Conservation (phyloP, 2,329 filamentous ascomycete species). For the Stemphylium lycopersici region DNA sequence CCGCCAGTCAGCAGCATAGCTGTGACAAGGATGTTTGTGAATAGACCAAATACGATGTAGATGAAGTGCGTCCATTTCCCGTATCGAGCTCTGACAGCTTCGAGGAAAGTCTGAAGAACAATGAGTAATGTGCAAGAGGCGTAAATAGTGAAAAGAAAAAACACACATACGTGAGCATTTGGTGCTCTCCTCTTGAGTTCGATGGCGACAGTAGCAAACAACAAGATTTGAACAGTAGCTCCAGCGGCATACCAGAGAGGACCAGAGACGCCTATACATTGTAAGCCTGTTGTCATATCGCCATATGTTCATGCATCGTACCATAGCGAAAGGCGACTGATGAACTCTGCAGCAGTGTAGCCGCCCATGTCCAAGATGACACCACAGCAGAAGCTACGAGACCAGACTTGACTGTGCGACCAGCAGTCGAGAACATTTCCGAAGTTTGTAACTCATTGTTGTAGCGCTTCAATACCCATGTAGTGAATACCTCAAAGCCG, state of each 20-base stretch:
- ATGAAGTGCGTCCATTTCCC: constrained; percentile 74
- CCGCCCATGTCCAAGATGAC: constrained; percentile 40
- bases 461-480: constrained; percentile 39
- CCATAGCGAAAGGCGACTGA: constrained; percentile 45
- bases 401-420: constrained; percentile 42
- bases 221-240: constrained; percentile 41
- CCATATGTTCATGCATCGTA: not conserved
- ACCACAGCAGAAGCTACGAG: constrained; percentile 40
- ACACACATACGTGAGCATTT: constrained; percentile 38
- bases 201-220: constrained; percentile 40
- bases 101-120: constrained; percentile 73
- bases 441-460: constrained; percentile 41
- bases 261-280: constrained; percentile 32
- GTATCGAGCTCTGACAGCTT: constrained; percentile 84
- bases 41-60: constrained; percentile 80
- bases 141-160: too few relatives aligned
- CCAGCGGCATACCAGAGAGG: constrained; percentile 44
- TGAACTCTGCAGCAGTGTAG: constrained; percentile 37
- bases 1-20: constrained; percentile 88
- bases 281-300: not conserved
- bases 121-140: not conserved
- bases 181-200: constrained; percentile 44
- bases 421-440: constrained; percentile 40
- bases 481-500: constrained; percentile 29
- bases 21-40: constrained; percentile 85